Percentiles rank a stretch among this genome's conserved stretches.
Evolutionary conservation across 2,329 filamentous ascomycete species (phyloP).

Genomic region (Westerdykella aurantiaca): DNA sequence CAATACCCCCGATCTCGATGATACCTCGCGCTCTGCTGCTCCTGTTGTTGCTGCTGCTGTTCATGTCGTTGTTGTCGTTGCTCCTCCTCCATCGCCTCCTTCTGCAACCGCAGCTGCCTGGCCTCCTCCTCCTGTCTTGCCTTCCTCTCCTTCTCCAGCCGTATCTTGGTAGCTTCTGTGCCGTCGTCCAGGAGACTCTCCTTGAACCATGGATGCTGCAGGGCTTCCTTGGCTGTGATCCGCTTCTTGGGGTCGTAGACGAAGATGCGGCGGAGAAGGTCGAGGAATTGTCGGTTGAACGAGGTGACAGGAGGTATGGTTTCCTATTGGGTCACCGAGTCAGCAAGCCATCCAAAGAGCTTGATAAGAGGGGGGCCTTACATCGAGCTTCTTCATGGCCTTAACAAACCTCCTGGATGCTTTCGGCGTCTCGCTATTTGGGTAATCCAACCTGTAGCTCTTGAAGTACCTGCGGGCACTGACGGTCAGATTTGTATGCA

Average conservation of each 20-base stretch:
- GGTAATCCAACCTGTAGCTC: conserved; percentile 56
- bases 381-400: conserved; percentile 59
- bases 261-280: conserved; percentile 58
- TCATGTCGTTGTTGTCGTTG: not conserved
- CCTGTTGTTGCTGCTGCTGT: conserved; percentile 13
- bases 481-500: conserved; percentile 24
- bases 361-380: conserved; percentile 34
- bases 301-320: conserved; percentile 55
- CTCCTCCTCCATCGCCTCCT: conserved; percentile 12
- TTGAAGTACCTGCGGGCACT: conserved; percentile 48
- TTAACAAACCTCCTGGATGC: conserved; percentile 61
- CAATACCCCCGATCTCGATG: conserved; percentile 14
- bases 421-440: conserved; percentile 57
- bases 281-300: conserved; percentile 60
- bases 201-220: conserved; percentile 63
- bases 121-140: conserved; percentile 20
- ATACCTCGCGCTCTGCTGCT: conserved; percentile 16
- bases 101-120: conserved; percentile 10
- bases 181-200: conserved; percentile 60
- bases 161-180: conserved; percentile 58
- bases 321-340: conserved; percentile 42
- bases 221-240: conserved; percentile 59
- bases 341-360: not conserved
- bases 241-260: conserved; percentile 61
- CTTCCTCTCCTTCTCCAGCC: conserved; percentile 40